Base-by-base conservation (phyloP, 345 rosid genomes). In the Hibiscus mutabilis region DNA sequence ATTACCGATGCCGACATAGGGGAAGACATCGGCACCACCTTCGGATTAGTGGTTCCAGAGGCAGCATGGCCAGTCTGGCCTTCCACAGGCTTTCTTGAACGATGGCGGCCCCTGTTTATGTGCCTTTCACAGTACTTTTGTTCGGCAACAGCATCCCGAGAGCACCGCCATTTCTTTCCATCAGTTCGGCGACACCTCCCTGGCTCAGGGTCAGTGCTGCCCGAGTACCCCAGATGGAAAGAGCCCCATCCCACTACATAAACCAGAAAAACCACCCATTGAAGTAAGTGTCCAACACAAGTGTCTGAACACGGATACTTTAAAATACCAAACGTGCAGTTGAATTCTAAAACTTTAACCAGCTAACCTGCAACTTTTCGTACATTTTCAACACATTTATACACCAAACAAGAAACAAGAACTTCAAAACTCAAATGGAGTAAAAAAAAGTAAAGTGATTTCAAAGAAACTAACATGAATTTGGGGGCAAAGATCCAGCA, bases 11-110 rank as follows among this genome's bases (percentile, higher is more conserved):
- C 60, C 69, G 78, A 78, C 65, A 55, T 31, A 0, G 83, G 42
- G 11, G 79, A 42, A 29, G 77, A 62, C 33, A 55, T 62, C 22
- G 77, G 77, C 73, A 73, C 80, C 82, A 76, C 79, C 79, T 83
- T 87, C 44, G 85, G 53, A 5, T 53, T 80, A 15, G 80, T 74
- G 57, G 82, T 73, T 3, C 73, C 77, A 40, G 79, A 44, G 60
- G 79, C 70, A 10, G 86, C 81, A 66, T 77, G 87, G 84, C 83
- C 81, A 73, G 78, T 73, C 77, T 86, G 91, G 79, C 74, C 86
- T 88, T 88, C 89, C 87, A 82, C 86, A 82, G 83, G 88, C 93
- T 86, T 90, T 90, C 96, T 86, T 88, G 96, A 82, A 86, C 89
- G 96, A 70, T 90, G 87, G 75, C 93, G 93, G 75, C 93, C 93